phyloP scores from a whole-genome alignment of 2,329 filamentous ascomycete genomes.

The Periglandula ipomoeae region DNA sequence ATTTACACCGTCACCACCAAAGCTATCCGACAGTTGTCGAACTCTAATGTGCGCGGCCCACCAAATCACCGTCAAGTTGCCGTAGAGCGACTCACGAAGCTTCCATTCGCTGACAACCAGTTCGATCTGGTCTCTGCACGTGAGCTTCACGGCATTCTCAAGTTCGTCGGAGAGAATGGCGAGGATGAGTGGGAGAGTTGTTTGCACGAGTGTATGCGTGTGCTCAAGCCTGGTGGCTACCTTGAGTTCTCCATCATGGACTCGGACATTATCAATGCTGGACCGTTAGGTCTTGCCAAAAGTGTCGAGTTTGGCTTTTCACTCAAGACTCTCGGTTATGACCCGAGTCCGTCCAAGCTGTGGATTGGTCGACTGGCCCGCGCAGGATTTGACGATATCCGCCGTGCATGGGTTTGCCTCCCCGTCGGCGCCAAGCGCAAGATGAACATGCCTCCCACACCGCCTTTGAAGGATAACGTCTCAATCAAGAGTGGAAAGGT shows the following conservation, averaged over 20 bases:
- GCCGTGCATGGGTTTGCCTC: conserved; percentile 80
- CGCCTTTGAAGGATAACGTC: conserved; percentile 25
- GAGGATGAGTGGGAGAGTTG: conserved; percentile 84
- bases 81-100: conserved; percentile 64
- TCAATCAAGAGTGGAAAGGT: conserved; percentile 33
- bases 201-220: conserved; percentile 76
- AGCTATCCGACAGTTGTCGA: conserved; percentile 58
- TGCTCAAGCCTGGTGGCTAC: conserved; percentile 87
- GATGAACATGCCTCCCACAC: conserved; percentile 20
- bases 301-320: conserved; percentile 88
- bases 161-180: conserved; percentile 56
- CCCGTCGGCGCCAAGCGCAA: conserved; percentile 57
- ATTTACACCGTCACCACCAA: conserved; percentile 82
- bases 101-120: conserved; percentile 77
- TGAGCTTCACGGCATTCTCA: conserved; percentile 76
- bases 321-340: conserved; percentile 82
- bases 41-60: conserved; percentile 71
- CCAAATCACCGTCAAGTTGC: conserved; percentile 78
- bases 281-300: conserved; percentile 69
- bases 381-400: conserved; percentile 70
- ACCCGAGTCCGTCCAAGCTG: conserved; percentile 70
- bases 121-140: conserved; percentile 91
- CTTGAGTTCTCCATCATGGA: conserved; percentile 88
- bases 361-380: conserved; percentile 68
- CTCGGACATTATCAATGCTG: conserved; percentile 79